A percentile compares a stretch with the other conserved stretches of the same genome.
Evolutionary conservation across 441 rosid species (phyloP).

Genomic region (Pelargonium myrrhifolium): DNA sequence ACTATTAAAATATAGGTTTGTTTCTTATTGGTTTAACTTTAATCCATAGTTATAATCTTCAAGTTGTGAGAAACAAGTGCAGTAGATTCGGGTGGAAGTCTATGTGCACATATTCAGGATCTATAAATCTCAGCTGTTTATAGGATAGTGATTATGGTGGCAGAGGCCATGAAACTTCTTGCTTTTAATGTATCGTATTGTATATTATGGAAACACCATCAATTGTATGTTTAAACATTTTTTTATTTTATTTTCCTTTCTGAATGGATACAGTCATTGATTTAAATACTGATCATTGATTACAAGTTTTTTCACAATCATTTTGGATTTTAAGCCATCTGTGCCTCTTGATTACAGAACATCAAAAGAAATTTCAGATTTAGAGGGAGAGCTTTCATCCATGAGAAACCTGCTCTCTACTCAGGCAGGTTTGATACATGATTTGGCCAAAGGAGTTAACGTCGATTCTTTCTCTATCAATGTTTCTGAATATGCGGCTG

Average conservation of each 20-base stretch:
- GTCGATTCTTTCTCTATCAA: conserved; percentile 47
- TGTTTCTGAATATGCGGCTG: conserved; percentile 36
- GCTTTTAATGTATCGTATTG: not conserved
- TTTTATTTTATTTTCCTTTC: not conserved
- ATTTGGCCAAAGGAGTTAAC: conserved; percentile 80
- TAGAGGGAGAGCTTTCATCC: conserved; percentile 93
- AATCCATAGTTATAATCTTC: not conserved
- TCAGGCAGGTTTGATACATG: conserved; percentile 87
- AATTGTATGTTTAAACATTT: not conserved
- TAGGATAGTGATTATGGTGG: not conserved
- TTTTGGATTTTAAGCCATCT: conserved; percentile 17
- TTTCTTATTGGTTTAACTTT: not conserved
- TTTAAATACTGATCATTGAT: not conserved
- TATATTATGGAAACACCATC: not conserved
- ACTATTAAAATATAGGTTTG: not conserved
- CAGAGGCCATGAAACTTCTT: not conserved
- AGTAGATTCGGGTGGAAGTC: not conserved
- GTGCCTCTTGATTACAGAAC: conserved; percentile 47
- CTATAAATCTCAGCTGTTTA: no score
- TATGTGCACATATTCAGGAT: not conserved
- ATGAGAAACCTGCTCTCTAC: conserved; percentile 88
- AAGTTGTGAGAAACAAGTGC: not conserved
- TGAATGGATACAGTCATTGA: not conserved
- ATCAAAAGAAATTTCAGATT: conserved; percentile 94
- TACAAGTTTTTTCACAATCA: not conserved